These are phyloP conservation scores for Bacidia gigantensis DNA, from an alignment of 495 filamentous ascomycete species.

Conservation along the genomic window DNA sequence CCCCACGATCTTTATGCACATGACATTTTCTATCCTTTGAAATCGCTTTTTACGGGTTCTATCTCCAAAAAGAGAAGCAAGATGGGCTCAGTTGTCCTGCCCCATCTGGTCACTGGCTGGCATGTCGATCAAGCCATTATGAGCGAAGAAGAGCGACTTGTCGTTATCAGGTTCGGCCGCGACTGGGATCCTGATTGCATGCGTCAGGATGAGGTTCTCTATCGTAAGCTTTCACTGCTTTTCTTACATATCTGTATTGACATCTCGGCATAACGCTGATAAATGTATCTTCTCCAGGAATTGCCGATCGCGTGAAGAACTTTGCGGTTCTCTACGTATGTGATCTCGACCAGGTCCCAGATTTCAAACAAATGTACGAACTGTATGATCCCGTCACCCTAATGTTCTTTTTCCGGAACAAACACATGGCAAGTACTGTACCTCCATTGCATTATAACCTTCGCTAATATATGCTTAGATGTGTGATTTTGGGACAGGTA, in stretches of 20 bases:
- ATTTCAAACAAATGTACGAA: constrained; percentile 89
- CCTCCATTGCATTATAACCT: not conserved
- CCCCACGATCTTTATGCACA: too few relatives aligned
- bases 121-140: constrained; percentile 18
- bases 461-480: constrained; percentile 2
- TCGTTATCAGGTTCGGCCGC: constrained; percentile 87
- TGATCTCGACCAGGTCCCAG: constrained; percentile 88
- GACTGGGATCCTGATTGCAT: constrained; percentile 70
- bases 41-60: too few relatives aligned
- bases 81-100: constrained; percentile 88
- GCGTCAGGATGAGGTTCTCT: constrained; percentile 88
- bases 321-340: constrained; percentile 94
- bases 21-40: too few relatives aligned
- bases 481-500: constrained; percentile 88
- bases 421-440: constrained; percentile 53
- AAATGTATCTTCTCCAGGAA: constrained; percentile 21
- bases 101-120: constrained; percentile 87
- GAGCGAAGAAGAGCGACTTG: constrained; percentile 81
- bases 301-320: constrained; percentile 74
- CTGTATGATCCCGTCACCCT: constrained; percentile 59
- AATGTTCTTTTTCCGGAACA: constrained; percentile 96
- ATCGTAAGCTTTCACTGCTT: constrained; percentile 40
- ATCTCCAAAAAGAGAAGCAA: too few relatives aligned
- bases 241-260: not conserved
- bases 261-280: not conserved